Conservation (phyloP, 257 asterid species). For the Osmanthus fragrans region DNA sequence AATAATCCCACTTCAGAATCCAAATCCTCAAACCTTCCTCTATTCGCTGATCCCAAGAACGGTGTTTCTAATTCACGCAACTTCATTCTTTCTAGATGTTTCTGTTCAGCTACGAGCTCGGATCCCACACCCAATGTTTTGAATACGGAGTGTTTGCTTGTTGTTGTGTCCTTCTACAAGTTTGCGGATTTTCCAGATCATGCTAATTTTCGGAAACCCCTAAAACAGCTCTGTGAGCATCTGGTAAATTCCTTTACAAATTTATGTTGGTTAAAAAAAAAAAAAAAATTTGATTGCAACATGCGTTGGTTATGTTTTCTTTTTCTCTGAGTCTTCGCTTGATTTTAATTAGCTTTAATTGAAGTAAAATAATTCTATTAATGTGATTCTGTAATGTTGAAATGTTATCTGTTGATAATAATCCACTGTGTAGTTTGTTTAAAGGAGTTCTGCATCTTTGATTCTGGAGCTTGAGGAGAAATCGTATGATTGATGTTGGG, state of each 20-base stretch:
- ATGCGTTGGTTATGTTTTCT: slow-evolving; percentile 9
- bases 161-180: slow-evolving; percentile 82
- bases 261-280: neutral
- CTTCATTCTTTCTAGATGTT: slow-evolving; percentile 30
- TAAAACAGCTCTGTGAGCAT: neutral
- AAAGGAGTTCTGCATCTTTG: neutral
- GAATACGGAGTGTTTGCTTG: slow-evolving; percentile 42
- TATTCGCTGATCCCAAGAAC: slow-evolving; percentile 38
- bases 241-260: slow-evolving; percentile 48
- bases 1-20: slow-evolving; percentile 33
- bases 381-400: neutral
- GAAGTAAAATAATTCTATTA: no score
- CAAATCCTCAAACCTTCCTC: slow-evolving; percentile 26
- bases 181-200: slow-evolving; percentile 82
- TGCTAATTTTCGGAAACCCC: slow-evolving; percentile 67
- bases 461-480: neutral
- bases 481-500: neutral
- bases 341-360: neutral
- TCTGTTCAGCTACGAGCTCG: slow-evolving; percentile 27
- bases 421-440: neutral
- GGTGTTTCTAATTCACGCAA: slow-evolving; percentile 35
- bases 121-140: slow-evolving; percentile 13
- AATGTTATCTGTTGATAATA: neutral
- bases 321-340: neutral
- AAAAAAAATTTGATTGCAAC: neutral